phyloP scores from a whole-genome alignment of 345 rosid species.

The Eucalyptus melliodora region DNA sequence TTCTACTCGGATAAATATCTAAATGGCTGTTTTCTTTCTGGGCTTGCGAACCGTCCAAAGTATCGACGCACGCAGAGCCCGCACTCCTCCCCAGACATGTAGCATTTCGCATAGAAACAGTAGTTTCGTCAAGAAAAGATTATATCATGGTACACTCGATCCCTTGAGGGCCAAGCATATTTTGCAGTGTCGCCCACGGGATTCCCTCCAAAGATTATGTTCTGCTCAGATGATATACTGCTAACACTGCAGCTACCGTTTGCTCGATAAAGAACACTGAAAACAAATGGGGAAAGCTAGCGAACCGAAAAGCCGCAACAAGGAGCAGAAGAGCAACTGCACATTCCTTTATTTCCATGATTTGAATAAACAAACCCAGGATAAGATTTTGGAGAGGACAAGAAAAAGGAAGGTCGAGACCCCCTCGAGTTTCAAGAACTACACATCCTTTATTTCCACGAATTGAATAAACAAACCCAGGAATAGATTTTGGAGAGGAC shows the following conservation, averaged over 20 bases:
- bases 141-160: not conserved
- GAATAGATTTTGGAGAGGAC: not conserved
- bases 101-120: too few relatives aligned
- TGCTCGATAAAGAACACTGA: not conserved
- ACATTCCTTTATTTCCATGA: not conserved
- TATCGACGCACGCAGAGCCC: too few relatives aligned
- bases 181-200: rapidly evolving
- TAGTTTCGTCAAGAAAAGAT: not conserved
- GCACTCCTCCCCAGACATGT: too few relatives aligned
- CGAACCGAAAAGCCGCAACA: not conserved
- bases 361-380: not conserved
- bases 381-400: not conserved
- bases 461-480: not conserved
- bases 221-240: not conserved
- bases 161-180: rapidly evolving
- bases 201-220: not conserved
- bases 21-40: not conserved
- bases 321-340: not conserved
- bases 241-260: not conserved
- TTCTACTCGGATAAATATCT: not conserved
- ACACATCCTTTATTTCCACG: not conserved
- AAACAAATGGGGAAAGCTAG: not conserved
- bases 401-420: not conserved
- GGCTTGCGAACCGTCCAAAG: not conserved
- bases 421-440: not conserved